phyloP scores from a whole-genome alignment of 257 asterid genomes.

The Solanum virginianum region DNA sequence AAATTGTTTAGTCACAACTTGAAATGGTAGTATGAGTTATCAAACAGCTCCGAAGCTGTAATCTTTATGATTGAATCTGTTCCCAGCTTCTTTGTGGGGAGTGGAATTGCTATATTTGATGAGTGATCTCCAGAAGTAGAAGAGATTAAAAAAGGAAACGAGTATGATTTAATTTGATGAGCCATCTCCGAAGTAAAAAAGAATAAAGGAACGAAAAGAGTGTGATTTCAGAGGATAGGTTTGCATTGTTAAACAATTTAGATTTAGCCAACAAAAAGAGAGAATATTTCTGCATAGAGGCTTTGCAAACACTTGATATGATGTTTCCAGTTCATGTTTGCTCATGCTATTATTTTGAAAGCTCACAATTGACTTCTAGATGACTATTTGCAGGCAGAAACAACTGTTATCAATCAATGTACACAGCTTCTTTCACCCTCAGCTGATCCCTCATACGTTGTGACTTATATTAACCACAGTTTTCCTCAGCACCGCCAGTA shows the following conservation, averaged over 20 bases:
- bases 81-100: not conserved
- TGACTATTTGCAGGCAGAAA: conserved; percentile 59
- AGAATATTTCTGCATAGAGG: not conserved
- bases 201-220: not conserved
- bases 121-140: not conserved
- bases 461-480: conserved; percentile 79
- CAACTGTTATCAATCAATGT: conserved; percentile 86
- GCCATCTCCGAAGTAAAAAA: not conserved
- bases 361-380: not conserved
- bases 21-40: not conserved
- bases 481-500: conserved; percentile 77
- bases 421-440: conserved; percentile 83
- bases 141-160: not conserved
- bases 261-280: not conserved
- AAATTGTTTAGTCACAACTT: not conserved
- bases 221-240: not conserved
- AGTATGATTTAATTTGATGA: not conserved
- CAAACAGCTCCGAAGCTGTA: not conserved
- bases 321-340: not conserved
- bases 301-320: not conserved
- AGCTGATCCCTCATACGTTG: conserved; percentile 74
- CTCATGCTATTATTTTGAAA: not conserved
- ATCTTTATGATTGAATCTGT: not conserved
- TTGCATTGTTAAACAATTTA: not conserved
- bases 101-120: not conserved